A percentile compares a stretch with the other conserved stretches of the same genome.
These are phyloP conservation scores for Lycium ferocissimum DNA, from an alignment of 257 asterid genomes.

Conservation along the genomic window DNA sequence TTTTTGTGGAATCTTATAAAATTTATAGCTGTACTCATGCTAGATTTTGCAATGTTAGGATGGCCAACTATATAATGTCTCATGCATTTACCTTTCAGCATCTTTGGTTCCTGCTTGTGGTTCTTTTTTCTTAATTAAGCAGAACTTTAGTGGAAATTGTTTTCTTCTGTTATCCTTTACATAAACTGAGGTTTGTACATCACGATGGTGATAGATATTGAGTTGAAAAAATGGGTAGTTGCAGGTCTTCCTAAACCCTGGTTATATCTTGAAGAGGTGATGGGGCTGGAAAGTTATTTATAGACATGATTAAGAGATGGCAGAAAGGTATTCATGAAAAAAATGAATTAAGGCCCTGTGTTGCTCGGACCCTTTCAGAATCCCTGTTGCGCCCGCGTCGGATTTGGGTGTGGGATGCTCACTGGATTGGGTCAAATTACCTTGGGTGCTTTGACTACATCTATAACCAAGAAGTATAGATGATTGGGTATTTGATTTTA, in stretches of 20 bases:
- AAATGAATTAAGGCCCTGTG: neutral
- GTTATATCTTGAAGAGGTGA: constrained; percentile 22
- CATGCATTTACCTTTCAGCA: constrained; percentile 2
- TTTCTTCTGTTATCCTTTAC: neutral
- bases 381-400: neutral
- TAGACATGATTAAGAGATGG: constrained; percentile 19
- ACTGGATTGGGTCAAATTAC: constrained; percentile 1
- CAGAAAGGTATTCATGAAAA: constrained; percentile 12
- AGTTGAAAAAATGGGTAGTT: neutral
- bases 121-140: neutral
- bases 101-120: neutral
- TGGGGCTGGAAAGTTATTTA: constrained; percentile 5
- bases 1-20: constrained; percentile 13
- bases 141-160: neutral
- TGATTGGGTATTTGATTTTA: neutral
- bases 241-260: neutral
- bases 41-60: neutral
- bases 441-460: neutral
- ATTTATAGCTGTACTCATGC: neutral
- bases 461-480: neutral
- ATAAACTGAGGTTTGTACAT: neutral
- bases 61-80: neutral
- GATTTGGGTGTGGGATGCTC: neutral
- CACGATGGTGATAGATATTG: neutral
- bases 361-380: constrained; percentile 9